Evolutionary conservation across 768 basidiomycete species (phyloP).

Genomic region (Lactarius evosmus): DNA sequence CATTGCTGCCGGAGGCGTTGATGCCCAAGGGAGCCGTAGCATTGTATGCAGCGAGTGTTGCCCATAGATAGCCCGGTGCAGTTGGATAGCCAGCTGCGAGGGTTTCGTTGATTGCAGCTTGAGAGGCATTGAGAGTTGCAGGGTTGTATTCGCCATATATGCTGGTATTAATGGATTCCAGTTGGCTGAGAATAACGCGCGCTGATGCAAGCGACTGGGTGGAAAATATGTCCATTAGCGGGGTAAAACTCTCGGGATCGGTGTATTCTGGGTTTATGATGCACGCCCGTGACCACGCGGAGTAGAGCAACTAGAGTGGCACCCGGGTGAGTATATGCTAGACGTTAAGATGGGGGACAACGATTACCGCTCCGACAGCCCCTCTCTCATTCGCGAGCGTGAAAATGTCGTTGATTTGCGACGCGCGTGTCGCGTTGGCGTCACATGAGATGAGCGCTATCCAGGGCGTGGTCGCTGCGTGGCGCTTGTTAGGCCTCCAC

Average conservation of each 20-base stretch:
- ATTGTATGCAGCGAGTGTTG: constrained; percentile 62
- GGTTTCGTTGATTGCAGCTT: constrained; percentile 42
- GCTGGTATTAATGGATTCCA: constrained; percentile 48
- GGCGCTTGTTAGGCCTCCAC: not conserved
- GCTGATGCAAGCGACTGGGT: constrained; percentile 62
- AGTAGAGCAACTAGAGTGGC: constrained; percentile 65
- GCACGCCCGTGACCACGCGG: constrained; percentile 67
- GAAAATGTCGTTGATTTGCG: constrained; percentile 68
- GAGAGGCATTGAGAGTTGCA: constrained; percentile 53
- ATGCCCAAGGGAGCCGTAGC: constrained; percentile 43
- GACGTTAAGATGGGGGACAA: not conserved
- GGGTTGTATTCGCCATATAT: constrained; percentile 60
- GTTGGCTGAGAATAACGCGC: constrained; percentile 55
- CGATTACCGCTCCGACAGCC: constrained; percentile 70
- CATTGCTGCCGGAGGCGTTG: constrained; percentile 28
- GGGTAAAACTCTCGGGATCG: constrained; percentile 58
- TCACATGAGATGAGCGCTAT: constrained; percentile 88
- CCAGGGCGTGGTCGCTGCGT: constrained; percentile 75
- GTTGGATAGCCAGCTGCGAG: constrained; percentile 43
- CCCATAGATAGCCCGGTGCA: constrained; percentile 63
- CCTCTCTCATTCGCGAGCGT: constrained; percentile 76
- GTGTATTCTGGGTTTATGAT: constrained; percentile 71
- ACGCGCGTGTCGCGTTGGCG: constrained; percentile 62
- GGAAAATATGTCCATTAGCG: constrained; percentile 74
- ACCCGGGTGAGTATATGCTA: not conserved